phyloP scores from a whole-genome alignment of 257 asterid genomes.

The Lycium barbarum region DNA sequence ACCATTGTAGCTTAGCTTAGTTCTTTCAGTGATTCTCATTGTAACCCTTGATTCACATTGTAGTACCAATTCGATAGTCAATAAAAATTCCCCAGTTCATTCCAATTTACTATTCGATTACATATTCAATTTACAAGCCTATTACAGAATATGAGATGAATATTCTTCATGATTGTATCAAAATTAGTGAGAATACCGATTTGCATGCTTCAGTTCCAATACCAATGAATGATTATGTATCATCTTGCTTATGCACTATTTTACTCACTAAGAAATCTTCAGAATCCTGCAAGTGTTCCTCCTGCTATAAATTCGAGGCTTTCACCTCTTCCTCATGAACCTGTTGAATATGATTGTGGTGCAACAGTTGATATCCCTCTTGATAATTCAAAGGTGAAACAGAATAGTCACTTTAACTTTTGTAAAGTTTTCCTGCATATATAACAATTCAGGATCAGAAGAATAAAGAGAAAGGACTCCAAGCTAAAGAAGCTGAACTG shows the following conservation, averaged over 20 bases:
- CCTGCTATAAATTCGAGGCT: slow-evolving; percentile 72
- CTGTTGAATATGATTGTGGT: slow-evolving; percentile 75
- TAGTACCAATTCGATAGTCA: too few relatives aligned
- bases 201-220: neutral
- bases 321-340: slow-evolving; percentile 94
- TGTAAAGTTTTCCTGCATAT: neutral
- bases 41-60: too few relatives aligned
- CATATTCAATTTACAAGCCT: too few relatives aligned
- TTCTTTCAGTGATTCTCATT: too few relatives aligned
- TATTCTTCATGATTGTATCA: too few relatives aligned
- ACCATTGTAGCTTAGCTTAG: too few relatives aligned
- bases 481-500: slow-evolving; percentile 89
- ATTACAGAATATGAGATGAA: too few relatives aligned
- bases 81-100: too few relatives aligned
- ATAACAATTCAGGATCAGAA: slow-evolving; percentile 62
- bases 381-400: slow-evolving; percentile 60
- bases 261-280: slow-evolving; percentile 41
- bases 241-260: slow-evolving; percentile 27
- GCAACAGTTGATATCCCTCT: slow-evolving; percentile 85
- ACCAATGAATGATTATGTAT: neutral
- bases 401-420: slow-evolving; percentile 6
- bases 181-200: neutral
- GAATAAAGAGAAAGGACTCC: slow-evolving; percentile 74
- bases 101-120: too few relatives aligned
- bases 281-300: slow-evolving; percentile 77